A percentile compares a stretch with the other conserved stretches of the same genome.
phyloP scores from a whole-genome alignment of 768 basidiomycete species.

The Steccherinum ochraceum region DNA sequence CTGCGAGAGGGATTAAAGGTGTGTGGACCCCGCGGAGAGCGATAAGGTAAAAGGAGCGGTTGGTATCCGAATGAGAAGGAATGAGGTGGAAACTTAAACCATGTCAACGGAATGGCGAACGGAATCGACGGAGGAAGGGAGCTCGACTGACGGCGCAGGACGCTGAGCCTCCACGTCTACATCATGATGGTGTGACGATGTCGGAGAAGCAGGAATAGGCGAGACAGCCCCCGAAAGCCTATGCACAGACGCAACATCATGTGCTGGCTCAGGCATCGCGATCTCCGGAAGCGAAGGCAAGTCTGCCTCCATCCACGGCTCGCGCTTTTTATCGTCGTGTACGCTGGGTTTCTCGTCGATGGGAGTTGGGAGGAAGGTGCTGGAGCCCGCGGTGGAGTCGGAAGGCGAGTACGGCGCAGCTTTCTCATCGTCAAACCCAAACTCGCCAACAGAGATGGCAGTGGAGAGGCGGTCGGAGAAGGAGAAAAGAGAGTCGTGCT shows the following conservation, averaged over 20 bases:
- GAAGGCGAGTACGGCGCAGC: constrained; percentile 18
- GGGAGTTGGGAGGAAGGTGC: constrained; percentile 16
- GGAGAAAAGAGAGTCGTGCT: constrained; percentile 16
- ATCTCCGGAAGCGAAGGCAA: neutral
- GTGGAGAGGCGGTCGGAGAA: constrained; percentile 24
- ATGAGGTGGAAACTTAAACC: neutral
- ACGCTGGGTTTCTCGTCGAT: constrained; percentile 10
- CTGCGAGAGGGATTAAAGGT: neutral
- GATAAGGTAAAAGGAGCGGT: neutral
- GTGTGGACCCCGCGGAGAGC: neutral
- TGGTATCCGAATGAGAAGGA: neutral
- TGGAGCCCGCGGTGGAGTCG: constrained; percentile 15
- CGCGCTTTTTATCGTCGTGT: no score
- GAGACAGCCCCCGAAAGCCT: neutral
- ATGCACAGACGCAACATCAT: neutral
- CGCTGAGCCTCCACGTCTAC: neutral
- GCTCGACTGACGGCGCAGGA: neutral
- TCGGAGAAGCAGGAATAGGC: no score
- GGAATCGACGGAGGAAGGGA: neutral
- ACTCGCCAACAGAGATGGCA: constrained; percentile 20
- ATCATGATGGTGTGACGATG: neutral
- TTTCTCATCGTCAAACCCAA: constrained; percentile 15
- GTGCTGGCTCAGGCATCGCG: neutral
- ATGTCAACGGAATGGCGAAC: neutral
- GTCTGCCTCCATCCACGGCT: no score